Evolutionary conservation across 192 early-diverging fungal species (phyloP).

Genomic region (Linderina pennispora): DNA sequence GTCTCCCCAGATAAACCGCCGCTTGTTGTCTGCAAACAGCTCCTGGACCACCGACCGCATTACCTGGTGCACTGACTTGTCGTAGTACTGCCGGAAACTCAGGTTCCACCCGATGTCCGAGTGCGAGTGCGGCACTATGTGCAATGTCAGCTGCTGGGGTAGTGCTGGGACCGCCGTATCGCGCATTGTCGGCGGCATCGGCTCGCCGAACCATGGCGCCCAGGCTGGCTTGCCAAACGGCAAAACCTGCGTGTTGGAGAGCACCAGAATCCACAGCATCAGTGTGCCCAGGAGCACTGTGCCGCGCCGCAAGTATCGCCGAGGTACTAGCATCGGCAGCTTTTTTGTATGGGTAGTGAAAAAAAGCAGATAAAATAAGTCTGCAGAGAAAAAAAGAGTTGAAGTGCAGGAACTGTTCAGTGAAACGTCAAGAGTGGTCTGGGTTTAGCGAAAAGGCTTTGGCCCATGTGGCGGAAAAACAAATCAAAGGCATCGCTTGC

Average conservation of each 20-base stretch:
- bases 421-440: no score
- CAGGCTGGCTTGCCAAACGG: constrained; percentile 28
- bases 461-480: no score
- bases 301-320: constrained; percentile 8
- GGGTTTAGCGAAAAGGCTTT: no score
- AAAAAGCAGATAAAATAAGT: not conserved
- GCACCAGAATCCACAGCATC: constrained; percentile 2
- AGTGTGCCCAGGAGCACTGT: not conserved
- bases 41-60: constrained; percentile 15
- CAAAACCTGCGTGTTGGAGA: constrained; percentile 16
- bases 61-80: constrained; percentile 17
- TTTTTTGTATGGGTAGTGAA: not conserved
- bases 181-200: constrained; percentile 14
- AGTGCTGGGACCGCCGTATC: constrained; percentile 2
- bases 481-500: no score
- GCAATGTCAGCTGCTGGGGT: constrained; percentile 25
- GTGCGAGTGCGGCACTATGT: constrained; percentile 40
- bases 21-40: constrained; percentile 14
- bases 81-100: constrained; percentile 34
- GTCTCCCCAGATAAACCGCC: constrained; percentile 43
- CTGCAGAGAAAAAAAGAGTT: not conserved
- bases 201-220: constrained; percentile 28
- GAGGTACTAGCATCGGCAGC: constrained; percentile 8
- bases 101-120: constrained; percentile 46
- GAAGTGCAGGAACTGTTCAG: no score